Percentiles rank a stretch among this genome's conserved stretches.
phyloP scores from a whole-genome alignment of 2,329 filamentous ascomycete genomes.

The Cryoendolithus antarcticus region DNA sequence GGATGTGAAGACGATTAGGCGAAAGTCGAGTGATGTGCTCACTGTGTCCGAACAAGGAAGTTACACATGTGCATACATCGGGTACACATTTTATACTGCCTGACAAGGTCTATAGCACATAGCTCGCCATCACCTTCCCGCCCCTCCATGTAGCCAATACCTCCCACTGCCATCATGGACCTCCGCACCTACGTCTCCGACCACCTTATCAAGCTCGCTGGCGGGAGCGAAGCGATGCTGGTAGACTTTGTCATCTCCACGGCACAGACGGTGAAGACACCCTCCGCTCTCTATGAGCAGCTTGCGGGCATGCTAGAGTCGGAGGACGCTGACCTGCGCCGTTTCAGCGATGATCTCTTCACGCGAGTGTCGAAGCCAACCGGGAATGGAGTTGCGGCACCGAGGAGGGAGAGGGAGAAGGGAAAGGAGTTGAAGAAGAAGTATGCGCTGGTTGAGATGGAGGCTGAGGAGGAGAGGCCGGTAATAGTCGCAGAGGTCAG shows the following conservation, averaged over 20 bases:
- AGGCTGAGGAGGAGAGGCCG: constrained; percentile 29
- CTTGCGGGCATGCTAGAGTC: constrained; percentile 41
- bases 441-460: constrained; percentile 44
- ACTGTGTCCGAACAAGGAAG: too few species aligned
- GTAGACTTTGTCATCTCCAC: constrained; percentile 46
- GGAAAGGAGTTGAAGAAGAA: constrained; percentile 31
- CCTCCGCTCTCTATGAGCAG: constrained; percentile 37
- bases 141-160: background rate
- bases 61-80: too few species aligned
- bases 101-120: too few species aligned
- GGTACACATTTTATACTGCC: too few species aligned
- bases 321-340: constrained; percentile 30
- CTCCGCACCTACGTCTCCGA: constrained; percentile 32
- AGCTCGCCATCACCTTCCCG: background rate
- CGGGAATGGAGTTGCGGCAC: background rate
- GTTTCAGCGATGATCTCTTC: constrained; percentile 38
- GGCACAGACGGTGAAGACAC: constrained; percentile 38
- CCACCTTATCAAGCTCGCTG: constrained; percentile 40
- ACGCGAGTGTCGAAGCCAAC: constrained; percentile 14
- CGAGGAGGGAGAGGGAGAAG: constrained; percentile 14
- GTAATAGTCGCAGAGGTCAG: constrained; percentile 9
- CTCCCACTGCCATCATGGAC: constrained; percentile 19
- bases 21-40: too few species aligned
- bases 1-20: too few species aligned
- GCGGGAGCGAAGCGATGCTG: constrained; percentile 43